Conservation (phyloP, 2,329 filamentous ascomycete genomes). For the Ophiostoma sp. region DNA sequence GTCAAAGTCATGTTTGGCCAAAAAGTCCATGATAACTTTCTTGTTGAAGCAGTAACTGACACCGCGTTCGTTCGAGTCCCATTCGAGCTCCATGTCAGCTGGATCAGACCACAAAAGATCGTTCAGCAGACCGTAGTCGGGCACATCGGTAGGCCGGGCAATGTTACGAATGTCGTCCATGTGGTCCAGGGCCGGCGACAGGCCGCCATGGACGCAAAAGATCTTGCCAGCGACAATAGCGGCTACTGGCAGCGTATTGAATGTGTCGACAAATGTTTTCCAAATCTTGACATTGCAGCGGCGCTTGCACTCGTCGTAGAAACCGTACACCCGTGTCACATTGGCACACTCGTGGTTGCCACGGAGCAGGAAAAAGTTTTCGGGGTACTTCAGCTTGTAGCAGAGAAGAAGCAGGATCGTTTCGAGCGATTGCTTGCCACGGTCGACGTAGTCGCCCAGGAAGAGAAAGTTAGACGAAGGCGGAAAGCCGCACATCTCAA, state of each 20-base stretch:
- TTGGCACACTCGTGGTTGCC: constrained; percentile 99
- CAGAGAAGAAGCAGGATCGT: constrained; percentile 94
- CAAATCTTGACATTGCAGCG: constrained; percentile 99
- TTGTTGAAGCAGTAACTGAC: constrained; percentile 99
- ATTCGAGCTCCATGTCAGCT: constrained; percentile 95
- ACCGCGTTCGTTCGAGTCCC: constrained; percentile 94
- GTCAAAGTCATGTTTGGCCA: constrained; percentile 99
- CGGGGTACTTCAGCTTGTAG: constrained; percentile 99
- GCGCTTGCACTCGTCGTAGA: constrained; percentile 99
- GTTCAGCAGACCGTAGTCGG: constrained; percentile 93
- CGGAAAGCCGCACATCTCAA: constrained; percentile 97
- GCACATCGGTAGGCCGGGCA: constrained; percentile 98
- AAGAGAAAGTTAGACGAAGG: constrained; percentile 90
- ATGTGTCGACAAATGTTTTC: constrained; percentile 99
- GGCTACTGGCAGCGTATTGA: constrained; percentile 97
- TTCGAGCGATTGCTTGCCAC: constrained; percentile 98
- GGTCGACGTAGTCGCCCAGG: constrained; percentile 96
- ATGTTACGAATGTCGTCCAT: constrained; percentile 99
- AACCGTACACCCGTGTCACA: constrained; percentile 98
- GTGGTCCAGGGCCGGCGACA: constrained; percentile 95
- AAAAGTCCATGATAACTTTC: constrained; percentile 95
- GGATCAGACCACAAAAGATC: constrained; percentile 98
- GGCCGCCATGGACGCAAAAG: constrained; percentile 98
- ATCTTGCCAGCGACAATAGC: constrained; percentile 99
- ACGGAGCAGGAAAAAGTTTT: constrained; percentile 98